Conservation (phyloP, 2,329 filamentous ascomycete species). For the Beauveria pseudobassiana region DNA sequence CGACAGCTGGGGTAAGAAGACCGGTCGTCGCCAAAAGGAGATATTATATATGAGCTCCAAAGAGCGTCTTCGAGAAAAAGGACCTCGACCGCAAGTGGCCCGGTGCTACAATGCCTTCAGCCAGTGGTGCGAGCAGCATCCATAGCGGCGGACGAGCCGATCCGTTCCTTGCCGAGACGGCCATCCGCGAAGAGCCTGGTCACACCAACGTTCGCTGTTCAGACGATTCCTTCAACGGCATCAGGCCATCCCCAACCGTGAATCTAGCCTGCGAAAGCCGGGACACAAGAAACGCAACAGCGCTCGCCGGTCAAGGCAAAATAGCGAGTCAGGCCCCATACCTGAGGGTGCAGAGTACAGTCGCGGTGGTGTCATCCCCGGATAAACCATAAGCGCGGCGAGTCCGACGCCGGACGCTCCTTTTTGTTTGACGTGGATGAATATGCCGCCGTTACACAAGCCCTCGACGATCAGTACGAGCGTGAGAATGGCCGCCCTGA, state of each 20-base stretch:
- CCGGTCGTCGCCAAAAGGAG: constrained; percentile 45
- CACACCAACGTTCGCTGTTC: constrained; percentile 21
- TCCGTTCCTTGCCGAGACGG: constrained; percentile 43
- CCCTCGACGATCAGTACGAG: constrained; percentile 25
- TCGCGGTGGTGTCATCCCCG: neutral
- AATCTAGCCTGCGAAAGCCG: constrained; percentile 59
- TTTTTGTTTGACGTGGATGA: constrained; percentile 13
- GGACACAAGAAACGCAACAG: constrained; percentile 47
- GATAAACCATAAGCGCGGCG: constrained; percentile 9
- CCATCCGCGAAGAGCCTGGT: constrained; percentile 48
- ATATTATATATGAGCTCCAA: constrained; percentile 69
- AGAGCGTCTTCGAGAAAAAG: constrained; percentile 56
- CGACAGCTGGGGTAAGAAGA: constrained; percentile 57
- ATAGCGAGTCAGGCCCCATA: constrained; percentile 36
- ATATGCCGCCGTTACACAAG: constrained; percentile 12
- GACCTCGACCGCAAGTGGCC: constrained; percentile 53
- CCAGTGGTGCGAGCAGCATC: constrained; percentile 31
- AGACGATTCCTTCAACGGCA: constrained; percentile 24
- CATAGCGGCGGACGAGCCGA: constrained; percentile 33
- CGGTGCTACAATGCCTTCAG: constrained; percentile 21
- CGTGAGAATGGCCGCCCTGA: constrained; percentile 13
- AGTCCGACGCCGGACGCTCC: constrained; percentile 9
- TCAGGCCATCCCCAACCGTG: constrained; percentile 56
- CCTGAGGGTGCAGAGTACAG: constrained; percentile 33
- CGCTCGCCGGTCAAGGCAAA: constrained; percentile 40